A percentile compares a stretch with the other conserved stretches of the same genome.
Evolutionary conservation across 495 filamentous ascomycete species (phyloP).

Genomic region (Pyrenopolyporus hunteri): DNA sequence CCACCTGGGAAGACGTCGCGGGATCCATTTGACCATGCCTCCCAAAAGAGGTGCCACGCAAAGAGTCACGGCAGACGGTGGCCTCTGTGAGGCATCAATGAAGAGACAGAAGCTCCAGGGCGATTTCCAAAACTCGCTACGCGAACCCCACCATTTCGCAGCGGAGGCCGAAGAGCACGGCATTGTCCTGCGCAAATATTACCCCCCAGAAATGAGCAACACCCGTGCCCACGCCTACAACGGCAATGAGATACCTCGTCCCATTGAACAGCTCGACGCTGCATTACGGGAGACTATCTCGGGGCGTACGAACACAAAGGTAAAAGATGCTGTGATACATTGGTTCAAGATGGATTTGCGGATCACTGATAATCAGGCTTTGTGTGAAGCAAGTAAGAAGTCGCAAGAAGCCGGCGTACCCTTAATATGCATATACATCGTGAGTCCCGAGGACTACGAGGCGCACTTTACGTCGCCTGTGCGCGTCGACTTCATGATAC

Average conservation of each 20-base stretch:
- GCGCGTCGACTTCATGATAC: slow-evolving; percentile 79
- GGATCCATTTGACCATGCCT: slow-evolving; percentile 20
- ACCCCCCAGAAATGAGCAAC: slow-evolving; percentile 84
- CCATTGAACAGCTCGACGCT: slow-evolving; percentile 66
- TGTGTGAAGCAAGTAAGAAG: slow-evolving; percentile 70
- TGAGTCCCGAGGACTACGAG: slow-evolving; percentile 86
- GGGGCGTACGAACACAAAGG: slow-evolving; percentile 50
- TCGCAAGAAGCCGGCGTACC: slow-evolving; percentile 69
- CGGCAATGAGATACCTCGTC: slow-evolving; percentile 66
- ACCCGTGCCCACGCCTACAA: slow-evolving; percentile 75
- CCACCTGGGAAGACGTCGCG: neutral
- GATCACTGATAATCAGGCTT: slow-evolving; percentile 72
- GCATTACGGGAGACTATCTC: slow-evolving; percentile 60
- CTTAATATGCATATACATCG: slow-evolving; percentile 75
- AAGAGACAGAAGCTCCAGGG: slow-evolving; percentile 40
- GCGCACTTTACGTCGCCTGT: slow-evolving; percentile 77
- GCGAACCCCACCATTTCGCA: slow-evolving; percentile 49
- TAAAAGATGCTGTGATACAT: slow-evolving; percentile 75
- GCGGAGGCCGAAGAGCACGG: slow-evolving; percentile 66
- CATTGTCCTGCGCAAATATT: slow-evolving; percentile 79
- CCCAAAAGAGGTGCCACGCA: slow-evolving; percentile 31
- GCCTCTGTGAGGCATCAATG: neutral
- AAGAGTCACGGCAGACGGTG: slow-evolving; percentile 20
- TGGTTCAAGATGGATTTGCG: slow-evolving; percentile 92
- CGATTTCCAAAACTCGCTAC: slow-evolving; percentile 39